Evolutionary conservation across 441 rosid genomes (phyloP).

Genomic region (Gossypium davidsonii): DNA sequence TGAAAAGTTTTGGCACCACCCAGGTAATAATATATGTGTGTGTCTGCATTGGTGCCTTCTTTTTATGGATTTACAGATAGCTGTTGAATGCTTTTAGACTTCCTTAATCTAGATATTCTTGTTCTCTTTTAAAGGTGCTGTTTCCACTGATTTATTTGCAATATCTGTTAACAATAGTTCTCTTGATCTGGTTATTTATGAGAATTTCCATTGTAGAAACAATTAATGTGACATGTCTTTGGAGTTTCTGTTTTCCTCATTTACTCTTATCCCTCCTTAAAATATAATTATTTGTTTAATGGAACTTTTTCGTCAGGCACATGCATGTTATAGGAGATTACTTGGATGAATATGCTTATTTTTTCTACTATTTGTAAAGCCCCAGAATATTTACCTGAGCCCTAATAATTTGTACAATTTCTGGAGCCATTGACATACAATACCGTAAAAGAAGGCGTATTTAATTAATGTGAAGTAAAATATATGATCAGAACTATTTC

Average conservation of each 20-base stretch:
- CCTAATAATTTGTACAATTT: neutral
- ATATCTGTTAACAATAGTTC: neutral
- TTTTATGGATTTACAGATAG: neutral
- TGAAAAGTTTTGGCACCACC: slow-evolving; percentile 89
- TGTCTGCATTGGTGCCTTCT: neutral
- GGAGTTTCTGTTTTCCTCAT: neutral
- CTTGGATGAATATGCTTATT: neutral
- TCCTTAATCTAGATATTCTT: slow-evolving; percentile 17
- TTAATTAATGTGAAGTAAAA: neutral
- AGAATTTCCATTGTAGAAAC: neutral
- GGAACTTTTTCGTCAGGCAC: neutral
- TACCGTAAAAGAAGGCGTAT: neutral
- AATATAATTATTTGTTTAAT: neutral
- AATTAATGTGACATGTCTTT: neutral
- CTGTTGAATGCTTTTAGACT: slow-evolving; percentile 15
- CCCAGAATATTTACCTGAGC: neutral
- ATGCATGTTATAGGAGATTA: neutral
- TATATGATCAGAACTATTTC: neutral
- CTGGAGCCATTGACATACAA: neutral
- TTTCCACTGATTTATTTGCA: slow-evolving; percentile 13
- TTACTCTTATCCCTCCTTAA: neutral
- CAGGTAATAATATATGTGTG: slow-evolving; percentile 47
- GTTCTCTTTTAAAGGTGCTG: slow-evolving; percentile 7
- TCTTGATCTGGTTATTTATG: neutral
- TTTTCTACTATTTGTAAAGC: slow-evolving; percentile 1